A percentile compares a stretch with the other conserved stretches of the same genome.
Conservation (phyloP, 495 filamentous ascomycete genomes). For the Parachaetomium inaequale region DNA sequence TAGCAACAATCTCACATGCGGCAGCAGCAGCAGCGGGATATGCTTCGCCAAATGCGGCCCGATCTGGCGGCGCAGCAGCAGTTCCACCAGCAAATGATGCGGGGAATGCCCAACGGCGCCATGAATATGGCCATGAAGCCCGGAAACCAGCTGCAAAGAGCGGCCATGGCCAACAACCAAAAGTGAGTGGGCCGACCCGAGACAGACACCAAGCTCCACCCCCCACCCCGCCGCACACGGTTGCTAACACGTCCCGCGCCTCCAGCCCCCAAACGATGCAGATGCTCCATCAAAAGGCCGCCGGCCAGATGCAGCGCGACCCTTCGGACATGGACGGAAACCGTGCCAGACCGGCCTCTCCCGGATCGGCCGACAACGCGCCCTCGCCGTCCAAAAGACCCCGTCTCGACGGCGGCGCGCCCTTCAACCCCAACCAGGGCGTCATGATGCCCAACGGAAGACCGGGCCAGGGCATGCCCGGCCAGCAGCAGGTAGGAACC, state of each 20-base stretch:
- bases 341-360: constrained; percentile 74
- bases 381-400: constrained; percentile 89
- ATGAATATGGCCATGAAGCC: constrained; percentile 50
- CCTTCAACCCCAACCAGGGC: constrained; percentile 63
- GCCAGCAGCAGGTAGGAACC: constrained; percentile 67
- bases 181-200: constrained; percentile 48
- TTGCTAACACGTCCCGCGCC: constrained; percentile 32
- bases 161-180: constrained; percentile 75
- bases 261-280: constrained; percentile 65
- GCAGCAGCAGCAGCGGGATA: constrained; percentile 62
- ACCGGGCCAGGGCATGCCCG: constrained; percentile 66
- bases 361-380: constrained; percentile 77
- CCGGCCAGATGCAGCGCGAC: constrained; percentile 76
- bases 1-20: constrained; percentile 65
- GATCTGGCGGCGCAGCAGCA: constrained; percentile 42
- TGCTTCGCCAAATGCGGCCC: constrained; percentile 64
- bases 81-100: constrained; percentile 54
- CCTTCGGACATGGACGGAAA: constrained; percentile 85
- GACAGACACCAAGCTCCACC: neutral
- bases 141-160: constrained; percentile 61
- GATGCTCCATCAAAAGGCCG: constrained; percentile 59
- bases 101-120: constrained; percentile 28
- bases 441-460: constrained; percentile 73
- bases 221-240: neutral
- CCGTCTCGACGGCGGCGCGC: constrained; percentile 69